phyloP scores from a whole-genome alignment of 192 early-diverging fungal genomes.

The Chytriomyces hyalinus region DNA sequence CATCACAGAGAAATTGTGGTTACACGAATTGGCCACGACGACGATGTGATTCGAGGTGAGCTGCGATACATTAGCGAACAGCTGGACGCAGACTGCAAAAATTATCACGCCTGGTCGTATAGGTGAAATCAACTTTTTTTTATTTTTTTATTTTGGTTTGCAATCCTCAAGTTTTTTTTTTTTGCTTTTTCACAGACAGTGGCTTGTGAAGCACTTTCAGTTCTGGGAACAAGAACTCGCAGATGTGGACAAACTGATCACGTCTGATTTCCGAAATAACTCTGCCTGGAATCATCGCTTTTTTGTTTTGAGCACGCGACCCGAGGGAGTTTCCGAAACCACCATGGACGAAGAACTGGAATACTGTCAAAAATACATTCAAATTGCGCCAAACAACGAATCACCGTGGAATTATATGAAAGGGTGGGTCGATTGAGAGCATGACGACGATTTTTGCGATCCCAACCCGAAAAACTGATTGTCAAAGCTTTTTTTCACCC shows the following conservation, averaged over 20 bases:
- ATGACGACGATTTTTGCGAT: neutral
- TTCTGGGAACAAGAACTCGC: slow-evolving; percentile 80
- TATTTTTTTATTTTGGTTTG: neutral
- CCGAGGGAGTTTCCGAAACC: slow-evolving; percentile 49
- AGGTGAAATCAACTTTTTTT: slow-evolving; percentile 44
- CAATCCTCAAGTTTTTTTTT: slow-evolving; percentile 1
- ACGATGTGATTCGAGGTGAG: slow-evolving; percentile 65
- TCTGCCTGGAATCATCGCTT: slow-evolving; percentile 98
- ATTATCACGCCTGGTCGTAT: slow-evolving; percentile 99
- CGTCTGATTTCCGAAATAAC: slow-evolving; percentile 91
- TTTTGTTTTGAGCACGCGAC: slow-evolving; percentile 68
- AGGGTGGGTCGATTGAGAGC: slow-evolving; percentile 57
- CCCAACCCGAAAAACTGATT: neutral
- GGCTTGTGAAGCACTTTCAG: slow-evolving; percentile 78
- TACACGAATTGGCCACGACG: slow-evolving; percentile 42
- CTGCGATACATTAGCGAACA: slow-evolving; percentile 71
- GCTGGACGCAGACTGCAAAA: slow-evolving; percentile 87
- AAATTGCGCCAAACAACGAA: slow-evolving; percentile 85
- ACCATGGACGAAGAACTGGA: slow-evolving; percentile 66
- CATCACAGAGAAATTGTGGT: slow-evolving; percentile 83
- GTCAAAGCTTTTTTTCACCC: neutral
- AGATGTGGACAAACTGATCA: slow-evolving; percentile 75
- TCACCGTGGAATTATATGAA: slow-evolving; percentile 91
- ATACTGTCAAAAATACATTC: slow-evolving; percentile 70
- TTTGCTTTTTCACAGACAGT: slow-evolving; percentile 67